Evolutionary conservation across 176 grass and related monocot species (phyloP).

Genomic region (Aegilops tauschii): DNA sequence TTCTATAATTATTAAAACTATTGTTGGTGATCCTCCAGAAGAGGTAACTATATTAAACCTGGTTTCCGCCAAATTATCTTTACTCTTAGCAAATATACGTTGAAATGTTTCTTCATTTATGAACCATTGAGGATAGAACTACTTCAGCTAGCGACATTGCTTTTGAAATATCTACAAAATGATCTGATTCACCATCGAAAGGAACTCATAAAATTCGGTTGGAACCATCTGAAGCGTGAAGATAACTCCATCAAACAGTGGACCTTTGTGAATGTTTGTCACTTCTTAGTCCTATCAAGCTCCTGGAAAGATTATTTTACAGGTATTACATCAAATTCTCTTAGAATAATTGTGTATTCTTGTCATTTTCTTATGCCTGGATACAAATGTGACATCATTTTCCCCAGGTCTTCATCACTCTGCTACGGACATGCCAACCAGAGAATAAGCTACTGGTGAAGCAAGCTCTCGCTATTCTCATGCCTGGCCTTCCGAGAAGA

Average conservation of each 20-base stretch:
- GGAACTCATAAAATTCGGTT: conserved; percentile 85
- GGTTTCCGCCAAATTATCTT: too few relatives aligned
- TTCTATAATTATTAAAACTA: conserved; percentile 68
- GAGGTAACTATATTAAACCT: conserved; percentile 45
- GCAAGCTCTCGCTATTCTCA: conserved; percentile 88
- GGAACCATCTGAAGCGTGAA: conserved; percentile 97
- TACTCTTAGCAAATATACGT: too few relatives aligned
- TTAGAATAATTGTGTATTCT: conserved; percentile 2
- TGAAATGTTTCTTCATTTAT: conserved; percentile 27
- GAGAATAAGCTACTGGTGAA: conserved; percentile 93
- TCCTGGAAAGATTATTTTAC: conserved; percentile 90
- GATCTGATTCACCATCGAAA: conserved; percentile 87
- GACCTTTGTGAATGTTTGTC: conserved; percentile 95
- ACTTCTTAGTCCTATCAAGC: conserved; percentile 91
- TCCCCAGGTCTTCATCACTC: conserved; percentile 80
- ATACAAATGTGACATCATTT: neutral
- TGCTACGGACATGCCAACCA: conserved; percentile 87
- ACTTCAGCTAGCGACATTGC: conserved; percentile 86
- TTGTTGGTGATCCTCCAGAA: conserved; percentile 92
- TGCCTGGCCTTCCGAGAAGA: conserved; percentile 87
- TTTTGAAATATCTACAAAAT: conserved; percentile 88
- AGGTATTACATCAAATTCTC: conserved; percentile 48
- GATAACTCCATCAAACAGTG: conserved; percentile 98
- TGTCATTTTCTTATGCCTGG: too few relatives aligned
- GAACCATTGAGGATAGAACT: conserved; percentile 94